These are phyloP conservation scores for Fusarium sp. DNA, from an alignment of 2,329 filamentous ascomycete species.

Conservation along the genomic window DNA sequence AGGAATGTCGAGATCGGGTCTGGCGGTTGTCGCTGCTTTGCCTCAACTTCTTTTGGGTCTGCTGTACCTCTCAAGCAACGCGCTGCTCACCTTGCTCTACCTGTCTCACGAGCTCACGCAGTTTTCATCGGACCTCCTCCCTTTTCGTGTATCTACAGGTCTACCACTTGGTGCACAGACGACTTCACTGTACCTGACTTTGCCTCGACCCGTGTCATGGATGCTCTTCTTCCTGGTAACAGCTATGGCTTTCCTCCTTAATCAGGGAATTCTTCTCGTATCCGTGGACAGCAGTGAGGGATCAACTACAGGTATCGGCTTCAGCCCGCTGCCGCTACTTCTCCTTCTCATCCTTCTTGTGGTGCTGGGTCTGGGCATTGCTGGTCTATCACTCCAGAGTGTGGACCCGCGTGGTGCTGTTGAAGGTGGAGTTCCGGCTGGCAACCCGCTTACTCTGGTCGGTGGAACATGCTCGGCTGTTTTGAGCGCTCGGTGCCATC, in stretches of 20 bases:
- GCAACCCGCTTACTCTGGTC: slow-evolving; percentile 63
- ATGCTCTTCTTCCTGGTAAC: slow-evolving; percentile 60
- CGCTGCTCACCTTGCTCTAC: slow-evolving; percentile 62
- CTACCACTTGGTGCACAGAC: slow-evolving; percentile 60
- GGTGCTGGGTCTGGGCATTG: slow-evolving; percentile 51
- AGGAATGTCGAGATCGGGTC: slow-evolving; percentile 46
- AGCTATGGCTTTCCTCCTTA: slow-evolving; percentile 61
- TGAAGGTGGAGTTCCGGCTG: slow-evolving; percentile 54
- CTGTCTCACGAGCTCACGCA: slow-evolving; percentile 65
- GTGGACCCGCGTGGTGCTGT: slow-evolving; percentile 54
- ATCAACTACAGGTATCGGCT: slow-evolving; percentile 53
- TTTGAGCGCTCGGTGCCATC: slow-evolving; percentile 64
- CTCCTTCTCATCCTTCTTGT: slow-evolving; percentile 58
- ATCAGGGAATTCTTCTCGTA: slow-evolving; percentile 59
- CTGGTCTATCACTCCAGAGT: slow-evolving; percentile 58
- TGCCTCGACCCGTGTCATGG: slow-evolving; percentile 62
- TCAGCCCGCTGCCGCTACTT: slow-evolving; percentile 60
- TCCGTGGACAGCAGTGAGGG: slow-evolving; percentile 48
- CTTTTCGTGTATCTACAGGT: slow-evolving; percentile 62
- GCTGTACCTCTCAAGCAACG: slow-evolving; percentile 63
- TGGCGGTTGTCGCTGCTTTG: slow-evolving; percentile 58
- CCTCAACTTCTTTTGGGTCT: slow-evolving; percentile 63
- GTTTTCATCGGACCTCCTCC: slow-evolving; percentile 53
- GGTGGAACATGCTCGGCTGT: slow-evolving; percentile 66
- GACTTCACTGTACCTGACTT: slow-evolving; percentile 63